phyloP scores from a whole-genome alignment of 2,329 filamentous ascomycete species.

The Aspergillus phoenicis region DNA sequence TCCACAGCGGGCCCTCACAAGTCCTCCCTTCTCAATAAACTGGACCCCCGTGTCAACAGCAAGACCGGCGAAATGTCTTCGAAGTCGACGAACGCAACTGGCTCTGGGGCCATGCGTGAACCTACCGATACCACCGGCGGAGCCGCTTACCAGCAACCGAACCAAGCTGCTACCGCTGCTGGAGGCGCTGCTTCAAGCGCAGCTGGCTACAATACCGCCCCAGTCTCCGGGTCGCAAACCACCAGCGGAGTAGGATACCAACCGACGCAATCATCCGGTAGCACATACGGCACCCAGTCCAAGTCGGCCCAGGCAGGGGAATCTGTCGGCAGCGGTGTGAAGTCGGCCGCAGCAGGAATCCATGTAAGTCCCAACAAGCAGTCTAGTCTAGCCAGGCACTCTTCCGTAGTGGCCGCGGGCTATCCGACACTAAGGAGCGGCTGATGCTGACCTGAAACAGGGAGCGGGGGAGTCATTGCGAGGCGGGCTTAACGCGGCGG shows the following conservation, averaged over 20 bases:
- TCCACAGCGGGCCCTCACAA: slow-evolving; percentile 23
- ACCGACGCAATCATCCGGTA: slow-evolving; percentile 18
- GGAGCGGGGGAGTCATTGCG: slow-evolving; percentile 46
- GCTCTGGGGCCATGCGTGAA: slow-evolving; percentile 13
- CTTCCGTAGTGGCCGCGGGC: slow-evolving; percentile 3
- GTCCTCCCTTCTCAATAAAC: slow-evolving; percentile 28
- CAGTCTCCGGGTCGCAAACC: not conserved
- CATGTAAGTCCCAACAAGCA: slow-evolving; percentile 34
- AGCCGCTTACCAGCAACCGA: slow-evolving; percentile 17
- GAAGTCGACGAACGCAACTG: slow-evolving; percentile 22
- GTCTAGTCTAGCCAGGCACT: not conserved
- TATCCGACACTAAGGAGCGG: not conserved
- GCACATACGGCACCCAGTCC: slow-evolving; percentile 15
- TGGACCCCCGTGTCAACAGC: slow-evolving; percentile 33
- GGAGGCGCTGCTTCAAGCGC: slow-evolving; percentile 26
- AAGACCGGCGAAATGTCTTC: slow-evolving; percentile 23
- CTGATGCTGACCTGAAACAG: slow-evolving; percentile 26
- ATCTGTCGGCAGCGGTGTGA: slow-evolving; percentile 28
- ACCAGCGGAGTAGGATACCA: slow-evolving; percentile 15
- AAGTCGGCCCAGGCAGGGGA: slow-evolving; percentile 22
- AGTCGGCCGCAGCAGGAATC: slow-evolving; percentile 34
- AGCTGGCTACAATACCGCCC: slow-evolving; percentile 24
- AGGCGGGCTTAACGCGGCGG: slow-evolving; percentile 39
- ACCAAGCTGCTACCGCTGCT: slow-evolving; percentile 22
- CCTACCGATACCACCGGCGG: slow-evolving; percentile 8